Percentiles rank a stretch among this genome's conserved stretches.
Evolutionary conservation across 208 protist species (phyloP).

Genomic region (Strigomonas culicis): DNA sequence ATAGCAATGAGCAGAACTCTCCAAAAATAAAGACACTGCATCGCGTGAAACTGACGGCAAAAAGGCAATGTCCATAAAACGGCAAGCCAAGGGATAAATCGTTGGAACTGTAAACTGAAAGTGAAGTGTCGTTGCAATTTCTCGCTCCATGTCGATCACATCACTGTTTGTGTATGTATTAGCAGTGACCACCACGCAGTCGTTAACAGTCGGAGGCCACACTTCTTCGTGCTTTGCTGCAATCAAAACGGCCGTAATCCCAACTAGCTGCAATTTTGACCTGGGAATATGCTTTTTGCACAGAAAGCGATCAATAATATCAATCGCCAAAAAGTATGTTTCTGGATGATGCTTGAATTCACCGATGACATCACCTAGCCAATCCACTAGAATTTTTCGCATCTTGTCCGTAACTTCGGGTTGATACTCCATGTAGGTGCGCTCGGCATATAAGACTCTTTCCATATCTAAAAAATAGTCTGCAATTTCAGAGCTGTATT

Average conservation of each 20-base stretch:
- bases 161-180: slow-evolving; percentile 83
- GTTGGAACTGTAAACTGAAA: slow-evolving; percentile 83
- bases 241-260: slow-evolving; percentile 83
- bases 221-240: slow-evolving; percentile 92
- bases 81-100: slow-evolving; percentile 53
- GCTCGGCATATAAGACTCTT: slow-evolving; percentile 33
- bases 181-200: slow-evolving; percentile 91
- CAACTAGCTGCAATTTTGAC: slow-evolving; percentile 84
- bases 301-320: slow-evolving; percentile 95
- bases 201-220: slow-evolving; percentile 83
- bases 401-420: slow-evolving; percentile 93
- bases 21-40: slow-evolving; percentile 62
- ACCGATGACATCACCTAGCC: slow-evolving; percentile 94
- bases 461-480: slow-evolving; percentile 73
- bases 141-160: slow-evolving; percentile 75
- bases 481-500: slow-evolving; percentile 71
- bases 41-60: slow-evolving; percentile 25
- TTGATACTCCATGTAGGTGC: slow-evolving; percentile 65
- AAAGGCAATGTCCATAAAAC: slow-evolving; percentile 31
- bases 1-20: slow-evolving; percentile 68
- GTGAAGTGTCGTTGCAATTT: slow-evolving; percentile 50
- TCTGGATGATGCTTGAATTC: slow-evolving; percentile 95
- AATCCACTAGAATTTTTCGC: slow-evolving; percentile 97
- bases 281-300: slow-evolving; percentile 40
- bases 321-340: slow-evolving; percentile 95